These are phyloP conservation scores for Neonectria hederae DNA, from an alignment of 2,329 filamentous ascomycete species.

Conservation along the genomic window DNA sequence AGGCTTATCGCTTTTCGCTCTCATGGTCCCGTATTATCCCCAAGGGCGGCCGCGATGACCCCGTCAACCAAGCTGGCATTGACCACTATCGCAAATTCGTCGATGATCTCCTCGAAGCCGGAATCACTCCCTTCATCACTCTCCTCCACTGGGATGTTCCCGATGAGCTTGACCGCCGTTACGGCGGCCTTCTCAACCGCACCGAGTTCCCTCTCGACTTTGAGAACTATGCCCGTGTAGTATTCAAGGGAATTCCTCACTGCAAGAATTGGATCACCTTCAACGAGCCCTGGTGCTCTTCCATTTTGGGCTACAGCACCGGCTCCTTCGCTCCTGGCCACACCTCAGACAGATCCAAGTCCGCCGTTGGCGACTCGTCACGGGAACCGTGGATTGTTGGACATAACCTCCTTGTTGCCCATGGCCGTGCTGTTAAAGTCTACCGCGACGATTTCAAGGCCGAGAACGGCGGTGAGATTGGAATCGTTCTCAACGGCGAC, in stretches of 20 bases:
- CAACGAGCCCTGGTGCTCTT: conserved; percentile 89
- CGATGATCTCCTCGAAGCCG: conserved; percentile 78
- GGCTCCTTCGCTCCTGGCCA: conserved; percentile 85
- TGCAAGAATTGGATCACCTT: conserved; percentile 92
- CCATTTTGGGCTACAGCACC: conserved; percentile 80
- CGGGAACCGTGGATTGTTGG: conserved; percentile 86
- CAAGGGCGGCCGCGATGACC: conserved; percentile 83
- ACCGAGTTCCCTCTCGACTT: conserved; percentile 85
- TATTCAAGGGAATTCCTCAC: conserved; percentile 78
- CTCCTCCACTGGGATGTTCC: conserved; percentile 91
- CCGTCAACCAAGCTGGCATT: conserved; percentile 80
- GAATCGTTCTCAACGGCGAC: conserved; percentile 88
- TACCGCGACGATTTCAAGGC: conserved; percentile 86
- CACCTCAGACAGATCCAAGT: conserved; percentile 78
- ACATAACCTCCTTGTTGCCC: conserved; percentile 82
- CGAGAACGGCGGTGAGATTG: conserved; percentile 78
- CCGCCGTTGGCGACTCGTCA: conserved; percentile 74
- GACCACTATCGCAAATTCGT: conserved; percentile 82
- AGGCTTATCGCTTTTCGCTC: conserved; percentile 84
- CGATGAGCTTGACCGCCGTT: conserved; percentile 79
- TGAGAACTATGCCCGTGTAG: conserved; percentile 78
- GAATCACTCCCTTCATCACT: conserved; percentile 83
- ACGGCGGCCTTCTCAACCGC: conserved; percentile 83
- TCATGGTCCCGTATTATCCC: conserved; percentile 88
- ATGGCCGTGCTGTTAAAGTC: conserved; percentile 81